phyloP scores from a whole-genome alignment of 2,329 filamentous ascomycete species.

The Penicillium sp. region DNA sequence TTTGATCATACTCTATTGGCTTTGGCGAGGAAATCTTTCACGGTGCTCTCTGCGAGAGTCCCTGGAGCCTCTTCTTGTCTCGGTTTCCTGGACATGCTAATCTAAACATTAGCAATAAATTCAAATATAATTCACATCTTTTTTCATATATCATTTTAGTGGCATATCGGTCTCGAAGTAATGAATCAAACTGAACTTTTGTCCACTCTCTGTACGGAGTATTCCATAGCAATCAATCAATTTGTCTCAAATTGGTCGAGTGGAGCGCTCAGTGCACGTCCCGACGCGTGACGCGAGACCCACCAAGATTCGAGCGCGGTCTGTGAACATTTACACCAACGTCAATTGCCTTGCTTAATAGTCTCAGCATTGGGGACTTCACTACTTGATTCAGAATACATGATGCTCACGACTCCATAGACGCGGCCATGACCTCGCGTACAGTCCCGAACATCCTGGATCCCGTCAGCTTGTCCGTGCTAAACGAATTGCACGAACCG shows the following conservation, averaged over 20 bases:
- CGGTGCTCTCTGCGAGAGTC: slow-evolving; percentile 6
- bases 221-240: background rate
- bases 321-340: slow-evolving; percentile 6
- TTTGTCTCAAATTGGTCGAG: background rate
- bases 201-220: too few species aligned
- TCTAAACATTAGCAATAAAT: slow-evolving; percentile 40
- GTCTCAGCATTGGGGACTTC: slow-evolving; percentile 9
- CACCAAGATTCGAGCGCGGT: slow-evolving; percentile 16
- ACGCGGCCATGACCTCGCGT: slow-evolving; percentile 39
- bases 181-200: too few species aligned
- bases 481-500: slow-evolving; percentile 32
- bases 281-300: slow-evolving; percentile 30
- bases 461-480: slow-evolving; percentile 31
- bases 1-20: slow-evolving; percentile 5
- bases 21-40: slow-evolving; percentile 8
- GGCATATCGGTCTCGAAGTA: background rate
- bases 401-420: slow-evolving; percentile 22
- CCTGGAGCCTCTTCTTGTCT: slow-evolving; percentile 4
- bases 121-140: slow-evolving; percentile 18
- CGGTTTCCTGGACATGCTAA: slow-evolving; percentile 29
- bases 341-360: background rate
- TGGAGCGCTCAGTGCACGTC: slow-evolving; percentile 17
- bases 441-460: slow-evolving; percentile 31
- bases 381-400: slow-evolving; percentile 9
- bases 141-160: background rate